phyloP scores from a whole-genome alignment of 2,329 filamentous ascomycete genomes.

The Phymatotrichopsis omnivora region DNA sequence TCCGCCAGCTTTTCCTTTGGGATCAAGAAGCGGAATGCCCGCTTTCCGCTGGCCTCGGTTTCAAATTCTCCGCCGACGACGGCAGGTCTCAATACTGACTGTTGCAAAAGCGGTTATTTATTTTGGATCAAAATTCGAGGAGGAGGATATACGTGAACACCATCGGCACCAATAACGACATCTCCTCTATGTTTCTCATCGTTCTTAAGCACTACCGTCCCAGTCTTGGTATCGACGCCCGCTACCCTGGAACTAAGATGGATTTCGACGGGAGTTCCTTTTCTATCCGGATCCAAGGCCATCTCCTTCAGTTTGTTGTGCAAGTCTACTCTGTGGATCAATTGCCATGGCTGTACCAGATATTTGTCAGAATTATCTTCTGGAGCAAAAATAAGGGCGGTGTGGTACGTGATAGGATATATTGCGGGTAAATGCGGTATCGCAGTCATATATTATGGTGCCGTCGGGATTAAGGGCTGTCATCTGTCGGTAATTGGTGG shows the following conservation, averaged over 20 bases:
- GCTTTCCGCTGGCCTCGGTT: neutral
- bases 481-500: too few relatives aligned
- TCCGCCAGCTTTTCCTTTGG: conserved; percentile 27
- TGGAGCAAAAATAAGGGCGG: neutral
- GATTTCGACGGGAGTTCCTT: conserved; percentile 33
- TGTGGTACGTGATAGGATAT: conserved; percentile 7
- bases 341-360: conserved; percentile 15
- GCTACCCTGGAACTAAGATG: conserved; percentile 36
- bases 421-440: neutral
- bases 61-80: neutral
- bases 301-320: conserved; percentile 15
- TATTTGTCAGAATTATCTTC: neutral
- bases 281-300: conserved; percentile 20
- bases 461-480: conserved; percentile 3
- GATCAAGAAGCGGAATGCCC: conserved; percentile 14
- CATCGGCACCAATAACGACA: conserved; percentile 16
- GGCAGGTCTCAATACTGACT: conserved; percentile 6
- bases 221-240: conserved; percentile 35
- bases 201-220: conserved; percentile 37
- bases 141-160: conserved; percentile 8
- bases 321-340: conserved; percentile 20
- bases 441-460: neutral
- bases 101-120: neutral
- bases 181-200: conserved; percentile 34
- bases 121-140: neutral